Evolutionary conservation across 2,329 filamentous ascomycete species (phyloP).

Genomic region (Neofusicoccum laricinum): DNA sequence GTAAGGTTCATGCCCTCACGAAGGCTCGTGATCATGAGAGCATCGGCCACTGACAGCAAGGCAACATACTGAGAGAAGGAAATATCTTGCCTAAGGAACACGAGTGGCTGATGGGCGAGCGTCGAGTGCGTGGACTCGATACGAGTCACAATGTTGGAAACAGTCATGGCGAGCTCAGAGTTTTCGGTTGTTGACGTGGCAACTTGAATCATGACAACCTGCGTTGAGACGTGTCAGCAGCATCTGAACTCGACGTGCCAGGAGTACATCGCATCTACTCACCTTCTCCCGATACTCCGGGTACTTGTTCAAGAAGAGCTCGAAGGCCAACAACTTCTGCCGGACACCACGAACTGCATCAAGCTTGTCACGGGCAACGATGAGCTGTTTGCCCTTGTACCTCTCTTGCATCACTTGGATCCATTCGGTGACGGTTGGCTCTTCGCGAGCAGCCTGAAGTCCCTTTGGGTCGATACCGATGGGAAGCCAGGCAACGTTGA

Average conservation of each 20-base stretch:
- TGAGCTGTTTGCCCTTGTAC: conserved; percentile 84
- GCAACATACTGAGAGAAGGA: conserved; percentile 92
- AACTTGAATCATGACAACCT: conserved; percentile 89
- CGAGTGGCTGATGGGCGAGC: conserved; percentile 84
- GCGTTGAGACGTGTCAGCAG: conserved; percentile 13
- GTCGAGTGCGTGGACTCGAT: conserved; percentile 92
- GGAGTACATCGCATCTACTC: conserved; percentile 18
- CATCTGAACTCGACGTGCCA: neutral
- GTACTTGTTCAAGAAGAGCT: conserved; percentile 91
- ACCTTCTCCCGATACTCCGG: conserved; percentile 80
- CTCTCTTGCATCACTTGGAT: conserved; percentile 75
- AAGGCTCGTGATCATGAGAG: conserved; percentile 89
- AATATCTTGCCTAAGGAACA: conserved; percentile 94
- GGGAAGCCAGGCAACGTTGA: conserved; percentile 79
- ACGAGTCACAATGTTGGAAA: conserved; percentile 90
- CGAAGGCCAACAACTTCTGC: conserved; percentile 88
- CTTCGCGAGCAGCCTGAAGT: conserved; percentile 67
- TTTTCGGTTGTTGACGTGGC: conserved; percentile 88
- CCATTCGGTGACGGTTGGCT: conserved; percentile 74
- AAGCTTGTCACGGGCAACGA: conserved; percentile 91
- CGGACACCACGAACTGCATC: conserved; percentile 89
- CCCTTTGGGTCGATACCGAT: conserved; percentile 88
- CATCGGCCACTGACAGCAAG: conserved; percentile 82
- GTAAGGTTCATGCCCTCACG: conserved; percentile 98
- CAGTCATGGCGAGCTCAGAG: conserved; percentile 78